Conservation (phyloP, 768 basidiomycete genomes). For the Amanita phalloides region DNA sequence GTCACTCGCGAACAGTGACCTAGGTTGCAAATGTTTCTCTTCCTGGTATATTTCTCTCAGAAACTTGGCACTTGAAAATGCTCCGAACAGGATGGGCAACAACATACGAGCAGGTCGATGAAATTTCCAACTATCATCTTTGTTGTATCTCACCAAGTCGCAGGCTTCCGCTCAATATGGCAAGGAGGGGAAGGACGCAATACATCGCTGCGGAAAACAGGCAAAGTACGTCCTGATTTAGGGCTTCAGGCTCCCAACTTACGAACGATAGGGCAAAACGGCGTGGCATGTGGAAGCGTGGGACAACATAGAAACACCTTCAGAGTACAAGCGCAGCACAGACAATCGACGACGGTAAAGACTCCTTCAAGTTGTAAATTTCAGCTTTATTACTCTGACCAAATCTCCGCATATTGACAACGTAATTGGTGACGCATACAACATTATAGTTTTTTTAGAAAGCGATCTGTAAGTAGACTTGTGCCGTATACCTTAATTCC, state of each 20-base stretch:
- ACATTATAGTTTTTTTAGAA: no score
- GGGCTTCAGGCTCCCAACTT: not conserved
- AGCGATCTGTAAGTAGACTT: no score
- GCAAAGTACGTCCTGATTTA: conserved; percentile 46
- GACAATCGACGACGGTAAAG: not conserved
- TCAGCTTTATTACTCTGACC: not conserved
- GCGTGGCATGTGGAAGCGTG: conserved; percentile 68
- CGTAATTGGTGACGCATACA: no score
- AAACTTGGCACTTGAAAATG: conserved; percentile 61
- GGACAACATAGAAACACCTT: conserved; percentile 52
- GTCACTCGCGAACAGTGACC: not conserved
- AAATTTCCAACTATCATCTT: not conserved
- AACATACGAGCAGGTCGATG: conserved; percentile 55
- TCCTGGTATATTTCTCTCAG: conserved; percentile 39
- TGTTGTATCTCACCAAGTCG: not conserved
- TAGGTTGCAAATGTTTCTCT: conserved; percentile 62
- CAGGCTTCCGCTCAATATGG: conserved; percentile 74
- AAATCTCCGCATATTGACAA: not conserved
- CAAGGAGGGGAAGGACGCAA: conserved; percentile 45
- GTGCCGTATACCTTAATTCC: no score
- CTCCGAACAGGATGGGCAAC: conserved; percentile 66
- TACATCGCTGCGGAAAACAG: conserved; percentile 51
- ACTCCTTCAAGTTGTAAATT: not conserved
- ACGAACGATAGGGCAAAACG: conserved; percentile 34
- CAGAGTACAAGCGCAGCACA: conserved; percentile 64